Base-by-base conservation (phyloP, 2,329 filamentous ascomycete species). In the Salinomyces thailandicus region DNA sequence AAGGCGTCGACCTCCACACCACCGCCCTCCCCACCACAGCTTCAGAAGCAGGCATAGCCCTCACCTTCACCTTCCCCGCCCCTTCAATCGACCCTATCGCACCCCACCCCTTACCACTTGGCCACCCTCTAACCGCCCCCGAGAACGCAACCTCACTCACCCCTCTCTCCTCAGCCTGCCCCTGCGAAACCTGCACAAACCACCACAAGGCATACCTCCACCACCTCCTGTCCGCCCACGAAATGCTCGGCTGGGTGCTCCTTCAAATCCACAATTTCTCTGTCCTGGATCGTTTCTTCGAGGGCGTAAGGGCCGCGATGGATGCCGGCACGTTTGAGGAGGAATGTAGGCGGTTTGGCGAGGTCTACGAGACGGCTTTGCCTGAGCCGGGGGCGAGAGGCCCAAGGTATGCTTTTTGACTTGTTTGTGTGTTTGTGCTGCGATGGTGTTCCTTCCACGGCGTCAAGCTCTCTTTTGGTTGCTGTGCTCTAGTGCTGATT, bases 181-280 rank as follows among this genome's bases (percentile, higher is more conserved):
- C 62, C 34, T 98, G 91, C 68, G 89, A 93, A 58, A 69, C 85
- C 15, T 98, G 91, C 67, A 75, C 68, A 2, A 73, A 73, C 13
- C 89, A 96, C 59, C 85, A 94, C 60, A 70, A 80, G 33, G 89
- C 91, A 0, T 98, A 84, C 60, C 55, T 98, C 22, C 81, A 86
- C 46, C 91, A 98, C 59, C 71, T 96, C 1, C 73, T 98, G 5
- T 71, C 76, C 31, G 86, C 91, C 1, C 93, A 87, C 54, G 91
- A 98, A 61, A 96, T 98, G 91, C 75, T 95, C 4, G 89, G 81
- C 16, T 98, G 91, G 91, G 83, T 81, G 0, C 69, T 98, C 5
- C 69, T 98, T 5, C 89, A 96, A 58, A 72, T 94, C 3, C 91
- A 98, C 63, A 98, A 98, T 57, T 79, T 93, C 57, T 71, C 78